Conservation (phyloP, 73 alveolate genomes). For the Tetrahymena borealis region DNA sequence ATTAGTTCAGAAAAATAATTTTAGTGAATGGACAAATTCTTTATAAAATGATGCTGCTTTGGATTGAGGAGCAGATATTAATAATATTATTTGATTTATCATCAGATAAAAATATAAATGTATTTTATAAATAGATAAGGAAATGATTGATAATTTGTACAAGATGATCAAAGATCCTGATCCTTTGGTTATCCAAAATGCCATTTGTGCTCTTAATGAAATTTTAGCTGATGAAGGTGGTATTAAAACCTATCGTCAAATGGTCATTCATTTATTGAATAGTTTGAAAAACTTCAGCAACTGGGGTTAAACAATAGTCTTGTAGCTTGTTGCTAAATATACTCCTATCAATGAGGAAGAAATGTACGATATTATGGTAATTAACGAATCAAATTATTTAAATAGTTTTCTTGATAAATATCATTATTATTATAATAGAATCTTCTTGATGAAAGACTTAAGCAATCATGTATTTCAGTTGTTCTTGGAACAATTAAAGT, state of each 20-base stretch:
- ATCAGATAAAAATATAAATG: neutral
- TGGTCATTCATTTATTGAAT: constrained; percentile 82
- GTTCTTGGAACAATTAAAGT: constrained; percentile 94
- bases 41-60: too few relatives aligned
- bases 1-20: too few relatives aligned
- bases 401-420: neutral
- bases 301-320: constrained; percentile 91
- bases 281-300: constrained; percentile 91
- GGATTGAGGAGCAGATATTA: neutral
- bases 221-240: constrained; percentile 97
- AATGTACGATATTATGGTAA: constrained; percentile 86
- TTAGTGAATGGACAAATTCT: too few relatives aligned
- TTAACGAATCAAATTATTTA: neutral
- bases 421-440: constrained; percentile 17
- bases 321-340: constrained; percentile 81
- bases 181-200: constrained; percentile 89
- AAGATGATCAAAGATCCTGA: constrained; percentile 88
- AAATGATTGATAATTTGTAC: constrained; percentile 77
- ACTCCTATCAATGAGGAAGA: constrained; percentile 87
- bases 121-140: constrained; percentile 45
- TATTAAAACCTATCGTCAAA: constrained; percentile 71
- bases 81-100: neutral
- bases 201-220: constrained; percentile 88
- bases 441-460: constrained; percentile 93
- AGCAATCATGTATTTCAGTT: constrained; percentile 87